A percentile compares a stretch with the other conserved stretches of the same genome.
Conservation (phyloP, 306 rosid species). For the barrel medic (Medicago truncatula) region DNA sequence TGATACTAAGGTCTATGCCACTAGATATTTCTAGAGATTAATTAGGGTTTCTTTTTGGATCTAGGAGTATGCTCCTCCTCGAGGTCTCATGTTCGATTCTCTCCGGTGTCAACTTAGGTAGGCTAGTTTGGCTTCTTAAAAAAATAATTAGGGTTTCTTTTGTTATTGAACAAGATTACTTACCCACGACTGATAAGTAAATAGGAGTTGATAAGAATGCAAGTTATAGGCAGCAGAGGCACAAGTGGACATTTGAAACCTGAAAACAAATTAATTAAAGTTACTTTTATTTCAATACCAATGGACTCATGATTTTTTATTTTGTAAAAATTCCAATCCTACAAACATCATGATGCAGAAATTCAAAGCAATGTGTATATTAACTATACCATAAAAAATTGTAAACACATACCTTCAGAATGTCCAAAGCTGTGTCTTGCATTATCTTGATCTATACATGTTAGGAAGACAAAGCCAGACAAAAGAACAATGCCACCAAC, state of each 20-base stretch:
- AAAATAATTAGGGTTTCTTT: too few relatives aligned
- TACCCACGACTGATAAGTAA: conserved; percentile 85
- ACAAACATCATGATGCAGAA: neutral
- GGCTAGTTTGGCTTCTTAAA: too few relatives aligned
- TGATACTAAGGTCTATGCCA: too few relatives aligned
- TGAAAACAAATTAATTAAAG: conserved; percentile 45
- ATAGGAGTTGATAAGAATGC: conserved; percentile 79
- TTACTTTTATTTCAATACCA: neutral
- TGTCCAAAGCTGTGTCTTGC: conserved; percentile 90
- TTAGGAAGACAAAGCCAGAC: conserved; percentile 65
- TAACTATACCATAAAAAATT: too few relatives aligned
- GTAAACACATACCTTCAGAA: conserved; percentile 86
- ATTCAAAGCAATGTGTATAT: too few relatives aligned
- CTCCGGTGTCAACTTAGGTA: too few relatives aligned
- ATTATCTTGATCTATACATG: conserved; percentile 82
- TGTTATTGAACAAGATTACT: too few relatives aligned
- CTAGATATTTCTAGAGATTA: too few relatives aligned
- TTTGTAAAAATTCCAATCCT: neutral
- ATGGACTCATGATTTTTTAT: neutral
- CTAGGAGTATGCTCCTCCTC: too few relatives aligned
- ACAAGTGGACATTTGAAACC: conserved; percentile 92
- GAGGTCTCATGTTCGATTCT: too few relatives aligned
- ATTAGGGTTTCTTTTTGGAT: too few relatives aligned
- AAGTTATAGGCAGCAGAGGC: conserved; percentile 78
- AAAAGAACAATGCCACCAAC: conserved; percentile 74